Percentiles rank a stretch among this genome's conserved stretches.
Conservation (phyloP, 1,284 basidiomycete genomes). For the Ustilago lituana region DNA sequence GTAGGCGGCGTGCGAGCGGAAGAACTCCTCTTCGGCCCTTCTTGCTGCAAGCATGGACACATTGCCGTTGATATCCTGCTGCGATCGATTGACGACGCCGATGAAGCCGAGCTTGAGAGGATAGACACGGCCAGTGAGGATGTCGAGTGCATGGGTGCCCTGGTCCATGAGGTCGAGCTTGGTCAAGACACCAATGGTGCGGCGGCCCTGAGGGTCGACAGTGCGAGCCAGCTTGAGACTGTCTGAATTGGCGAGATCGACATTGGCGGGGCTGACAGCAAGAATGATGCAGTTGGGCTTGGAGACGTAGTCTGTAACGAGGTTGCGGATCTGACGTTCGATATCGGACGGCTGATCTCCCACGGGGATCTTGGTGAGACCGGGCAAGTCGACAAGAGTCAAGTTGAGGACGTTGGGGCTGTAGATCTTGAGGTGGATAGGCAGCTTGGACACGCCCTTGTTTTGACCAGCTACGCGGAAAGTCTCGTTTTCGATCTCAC, state of each 20-base stretch:
- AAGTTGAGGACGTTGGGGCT: constrained; percentile 93
- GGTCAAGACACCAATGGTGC: constrained; percentile 94
- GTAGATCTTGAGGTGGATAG: constrained; percentile 92
- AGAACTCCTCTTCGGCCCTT: constrained; percentile 89
- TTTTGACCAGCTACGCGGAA: constrained; percentile 97
- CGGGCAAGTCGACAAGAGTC: constrained; percentile 94
- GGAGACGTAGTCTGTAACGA: constrained; percentile 93
- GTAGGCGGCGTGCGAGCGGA: constrained; percentile 88
- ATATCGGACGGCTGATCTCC: constrained; percentile 84
- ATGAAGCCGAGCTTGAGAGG: constrained; percentile 98
- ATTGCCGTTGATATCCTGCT: constrained; percentile 94
- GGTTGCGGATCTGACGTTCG: constrained; percentile 91
- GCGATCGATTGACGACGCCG: constrained; percentile 94
- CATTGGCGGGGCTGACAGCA: constrained; percentile 94
- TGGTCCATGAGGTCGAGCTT: constrained; percentile 99
- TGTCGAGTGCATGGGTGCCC: constrained; percentile 94
- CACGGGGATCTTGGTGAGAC: constrained; percentile 79
- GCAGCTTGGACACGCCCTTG: constrained; percentile 95
- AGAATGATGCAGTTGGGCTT: constrained; percentile 98
- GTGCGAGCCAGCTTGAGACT: constrained; percentile 93
- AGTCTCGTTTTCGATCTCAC: constrained; percentile 98
- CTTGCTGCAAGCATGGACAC: constrained; percentile 86
- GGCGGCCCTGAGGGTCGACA: constrained; percentile 92
- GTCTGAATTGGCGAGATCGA: constrained; percentile 97
- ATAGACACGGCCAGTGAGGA: constrained; percentile 94